Evolutionary conservation across 768 basidiomycete genomes (phyloP), one percentile per base, ranked within the genome.

Genomic region (Calocera viscosa): DNA sequence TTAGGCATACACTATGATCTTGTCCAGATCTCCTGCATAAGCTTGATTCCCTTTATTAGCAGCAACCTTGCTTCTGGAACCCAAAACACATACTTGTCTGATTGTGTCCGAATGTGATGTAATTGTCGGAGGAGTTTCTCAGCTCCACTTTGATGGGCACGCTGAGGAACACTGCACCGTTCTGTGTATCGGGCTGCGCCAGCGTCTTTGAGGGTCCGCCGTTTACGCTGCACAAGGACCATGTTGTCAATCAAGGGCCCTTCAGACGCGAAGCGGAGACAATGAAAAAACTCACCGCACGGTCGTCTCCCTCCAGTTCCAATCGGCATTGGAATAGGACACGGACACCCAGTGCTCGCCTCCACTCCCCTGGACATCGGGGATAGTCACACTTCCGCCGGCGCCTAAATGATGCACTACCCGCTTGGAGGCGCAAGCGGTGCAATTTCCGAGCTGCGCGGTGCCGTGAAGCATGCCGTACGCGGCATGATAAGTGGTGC

Each of bases 241-340:
- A 63, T 12, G 43, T 19, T 24, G 10, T 19, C 43, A 64, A 14
- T 22, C n/a, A n/a, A n/a, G n/a, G n/a, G n/a, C n/a, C n/a, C n/a
- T n/a, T n/a, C n/a, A n/a, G n/a, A n/a, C n/a, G n/a, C n/a, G n/a
- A n/a, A n/a, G n/a, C n/a, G n/a, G n/a, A n/a, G n/a, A n/a, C n/a
- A n/a, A n/a, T n/a, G n/a, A n/a, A n/a, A n/a, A n/a, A n/a, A 68
- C 77, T 28, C 69, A 82, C 83, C 83, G 85, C 67, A 86, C 77
- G 2, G 84, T 86, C 8, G 81, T 83, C 71, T 81, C 85, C 66
- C 84, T 77, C 82, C 82, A 86, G 0, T 78, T 75, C 0, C 82
- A 82, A 68, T 86, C 85, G 33, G 82, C 83, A 71, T 86, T 86
- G 3, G 84, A 82, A 71, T 80, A 84, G 72, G 84, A 84, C 30